Conservation (phyloP, 2,329 filamentous ascomycete species). For the Colletotrichum sp. region DNA sequence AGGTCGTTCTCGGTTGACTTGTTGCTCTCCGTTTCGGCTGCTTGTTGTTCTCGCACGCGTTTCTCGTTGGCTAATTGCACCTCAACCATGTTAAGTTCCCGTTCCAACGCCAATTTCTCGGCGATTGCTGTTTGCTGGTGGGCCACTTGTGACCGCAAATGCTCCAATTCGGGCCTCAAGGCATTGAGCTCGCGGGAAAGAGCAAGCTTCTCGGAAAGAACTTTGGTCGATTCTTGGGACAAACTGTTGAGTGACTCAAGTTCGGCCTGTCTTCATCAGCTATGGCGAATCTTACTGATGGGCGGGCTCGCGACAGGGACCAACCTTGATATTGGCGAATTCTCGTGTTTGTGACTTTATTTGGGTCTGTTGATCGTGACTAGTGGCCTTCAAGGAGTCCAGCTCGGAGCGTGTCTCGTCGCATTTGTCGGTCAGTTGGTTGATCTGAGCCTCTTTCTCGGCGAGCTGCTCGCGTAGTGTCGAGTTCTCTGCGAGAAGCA, state of each 20-base stretch:
- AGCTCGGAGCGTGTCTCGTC: constrained; percentile 46
- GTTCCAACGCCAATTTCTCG: constrained; percentile 81
- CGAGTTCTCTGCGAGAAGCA: constrained; percentile 78
- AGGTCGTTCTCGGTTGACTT: constrained; percentile 36
- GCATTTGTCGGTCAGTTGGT: constrained; percentile 44
- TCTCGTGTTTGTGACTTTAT: constrained; percentile 54
- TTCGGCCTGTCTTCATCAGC: constrained; percentile 61
- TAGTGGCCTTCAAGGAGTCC: constrained; percentile 44
- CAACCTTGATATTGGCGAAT: constrained; percentile 52
- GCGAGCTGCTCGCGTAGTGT: constrained; percentile 67
- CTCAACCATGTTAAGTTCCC: constrained; percentile 77
- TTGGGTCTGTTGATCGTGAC: constrained; percentile 49
- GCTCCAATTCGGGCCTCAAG: constrained; percentile 60
- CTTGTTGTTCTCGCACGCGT: constrained; percentile 24
- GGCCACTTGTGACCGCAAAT: constrained; percentile 57
- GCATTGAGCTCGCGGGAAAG: constrained; percentile 55
- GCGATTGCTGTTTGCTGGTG: constrained; percentile 71
- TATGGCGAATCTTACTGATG: background rate
- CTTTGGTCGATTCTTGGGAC: constrained; percentile 71
- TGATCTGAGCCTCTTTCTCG: constrained; percentile 63
- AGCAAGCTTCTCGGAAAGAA: constrained; percentile 64
- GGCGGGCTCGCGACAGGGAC: background rate
- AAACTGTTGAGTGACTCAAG: constrained; percentile 70
- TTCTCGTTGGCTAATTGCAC: constrained; percentile 83
- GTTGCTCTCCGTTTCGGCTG: background rate